phyloP scores from a whole-genome alignment of 2,329 filamentous ascomycete species.

The Pseudogymnoascus sp. region DNA sequence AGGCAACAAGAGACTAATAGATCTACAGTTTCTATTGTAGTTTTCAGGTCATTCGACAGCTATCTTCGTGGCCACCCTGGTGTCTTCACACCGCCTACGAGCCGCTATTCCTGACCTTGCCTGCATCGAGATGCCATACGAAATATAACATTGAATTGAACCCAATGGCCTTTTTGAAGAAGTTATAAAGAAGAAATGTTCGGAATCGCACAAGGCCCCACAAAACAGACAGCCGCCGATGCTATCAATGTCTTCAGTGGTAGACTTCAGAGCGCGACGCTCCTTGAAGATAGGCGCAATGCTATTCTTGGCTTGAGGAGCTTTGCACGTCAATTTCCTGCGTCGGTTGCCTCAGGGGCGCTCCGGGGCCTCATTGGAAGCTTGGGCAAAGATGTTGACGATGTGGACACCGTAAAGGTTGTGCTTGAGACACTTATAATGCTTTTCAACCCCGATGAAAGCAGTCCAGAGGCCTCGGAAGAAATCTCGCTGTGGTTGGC shows the following conservation, averaged over 20 bases:
- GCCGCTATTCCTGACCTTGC: background rate
- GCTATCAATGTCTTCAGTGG: slow-evolving; percentile 87
- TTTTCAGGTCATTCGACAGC: background rate
- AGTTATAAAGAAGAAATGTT: slow-evolving; percentile 42
- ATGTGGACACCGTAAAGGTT: slow-evolving; percentile 93
- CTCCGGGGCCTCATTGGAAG: slow-evolving; percentile 80
- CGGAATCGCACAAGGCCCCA: slow-evolving; percentile 66
- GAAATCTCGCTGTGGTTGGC: slow-evolving; percentile 95
- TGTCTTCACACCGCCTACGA: background rate
- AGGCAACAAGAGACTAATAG: background rate
- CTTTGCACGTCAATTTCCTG: slow-evolving; percentile 94
- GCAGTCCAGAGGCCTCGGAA: slow-evolving; percentile 85
- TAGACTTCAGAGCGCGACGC: slow-evolving; percentile 78
- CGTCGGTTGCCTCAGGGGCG: slow-evolving; percentile 90
- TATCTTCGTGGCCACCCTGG: background rate
- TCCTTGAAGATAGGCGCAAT: slow-evolving; percentile 89
- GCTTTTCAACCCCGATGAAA: slow-evolving; percentile 69
- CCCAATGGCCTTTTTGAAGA: slow-evolving; percentile 5
- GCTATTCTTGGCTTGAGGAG: slow-evolving; percentile 89
- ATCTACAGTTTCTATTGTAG: background rate
- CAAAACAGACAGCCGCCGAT: slow-evolving; percentile 91
- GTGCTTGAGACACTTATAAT: slow-evolving; percentile 92
- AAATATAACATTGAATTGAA: slow-evolving; percentile 3
- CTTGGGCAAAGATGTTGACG: slow-evolving; percentile 79
- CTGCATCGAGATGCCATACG: background rate